Conservation (phyloP, 306 rosid genomes). For the Cicer arietinum region DNA sequence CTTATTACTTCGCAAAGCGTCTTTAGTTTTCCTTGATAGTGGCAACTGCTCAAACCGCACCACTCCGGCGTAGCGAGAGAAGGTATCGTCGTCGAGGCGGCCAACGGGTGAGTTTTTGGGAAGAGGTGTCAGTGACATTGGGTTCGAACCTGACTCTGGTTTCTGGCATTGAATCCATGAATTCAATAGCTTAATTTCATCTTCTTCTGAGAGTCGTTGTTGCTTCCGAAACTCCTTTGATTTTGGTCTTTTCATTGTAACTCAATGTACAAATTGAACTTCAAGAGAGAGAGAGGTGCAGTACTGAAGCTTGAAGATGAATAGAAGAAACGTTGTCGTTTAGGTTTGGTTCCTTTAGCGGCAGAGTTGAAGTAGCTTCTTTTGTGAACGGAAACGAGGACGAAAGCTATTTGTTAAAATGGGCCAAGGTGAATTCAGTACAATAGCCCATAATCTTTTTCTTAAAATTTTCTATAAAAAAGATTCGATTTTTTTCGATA, state of each 20-base stretch:
- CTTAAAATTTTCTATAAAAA: no score
- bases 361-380: neutral
- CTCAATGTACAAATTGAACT: neutral
- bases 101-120: constrained; percentile 53
- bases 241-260: constrained; percentile 62
- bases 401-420: no score
- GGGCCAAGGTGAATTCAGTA: no score
- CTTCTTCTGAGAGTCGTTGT: constrained; percentile 51
- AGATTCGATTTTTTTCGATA: no score
- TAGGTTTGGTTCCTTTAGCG: constrained; percentile 4
- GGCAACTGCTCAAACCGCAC: constrained; percentile 68
- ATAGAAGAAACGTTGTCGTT: neutral
- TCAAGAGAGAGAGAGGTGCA: constrained; percentile 5
- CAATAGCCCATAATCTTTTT: no score
- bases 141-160: constrained; percentile 67
- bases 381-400: no score
- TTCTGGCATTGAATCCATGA: constrained; percentile 65
- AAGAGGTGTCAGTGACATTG: constrained; percentile 64
- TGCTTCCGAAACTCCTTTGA: constrained; percentile 59
- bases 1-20: constrained; percentile 54
- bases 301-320: neutral
- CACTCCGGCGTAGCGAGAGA: constrained; percentile 73
- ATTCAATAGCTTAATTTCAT: constrained; percentile 55
- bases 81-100: constrained; percentile 43
- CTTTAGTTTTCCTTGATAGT: constrained; percentile 66